phyloP scores from a whole-genome alignment of 345 rosid genomes.

The Pistacia vera region DNA sequence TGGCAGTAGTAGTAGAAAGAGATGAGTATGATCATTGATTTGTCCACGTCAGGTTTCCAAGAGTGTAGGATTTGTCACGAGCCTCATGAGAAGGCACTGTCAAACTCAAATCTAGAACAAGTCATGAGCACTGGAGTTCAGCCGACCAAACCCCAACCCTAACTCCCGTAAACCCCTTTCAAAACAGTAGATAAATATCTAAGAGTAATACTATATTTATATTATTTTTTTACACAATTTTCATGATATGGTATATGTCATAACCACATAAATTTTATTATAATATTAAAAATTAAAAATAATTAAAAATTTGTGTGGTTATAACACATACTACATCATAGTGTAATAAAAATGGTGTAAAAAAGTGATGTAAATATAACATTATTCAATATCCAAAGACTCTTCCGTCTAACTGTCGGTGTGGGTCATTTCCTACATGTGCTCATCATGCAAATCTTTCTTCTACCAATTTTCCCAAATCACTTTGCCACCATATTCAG shows the following conservation, averaged over 20 bases:
- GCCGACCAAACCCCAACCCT: neutral
- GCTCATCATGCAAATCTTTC: neutral
- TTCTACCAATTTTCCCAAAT: neutral
- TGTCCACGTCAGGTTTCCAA: slow-evolving; percentile 26
- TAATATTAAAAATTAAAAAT: too few species aligned
- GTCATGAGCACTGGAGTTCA: neutral
- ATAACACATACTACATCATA: too few species aligned
- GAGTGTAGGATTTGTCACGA: slow-evolving; percentile 25
- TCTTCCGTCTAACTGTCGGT: neutral
- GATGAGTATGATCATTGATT: too few species aligned
- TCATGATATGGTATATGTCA: too few species aligned
- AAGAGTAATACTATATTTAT: too few species aligned
- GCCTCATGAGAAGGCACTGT: slow-evolving; percentile 18
- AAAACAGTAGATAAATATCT: neutral
- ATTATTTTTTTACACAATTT: too few species aligned
- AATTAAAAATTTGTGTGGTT: too few species aligned
- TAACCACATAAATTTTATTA: too few species aligned
- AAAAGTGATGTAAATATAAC: too few species aligned
- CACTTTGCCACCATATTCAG: neutral
- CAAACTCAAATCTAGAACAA: slow-evolving; percentile 2
- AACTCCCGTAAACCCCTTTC: neutral
- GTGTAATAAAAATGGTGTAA: too few species aligned
- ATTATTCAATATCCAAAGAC: neutral
- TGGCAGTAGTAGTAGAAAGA: neutral
- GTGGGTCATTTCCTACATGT: neutral